Conservation (phyloP, 768 basidiomycete genomes). For the Phaeotremella skinneri region DNA sequence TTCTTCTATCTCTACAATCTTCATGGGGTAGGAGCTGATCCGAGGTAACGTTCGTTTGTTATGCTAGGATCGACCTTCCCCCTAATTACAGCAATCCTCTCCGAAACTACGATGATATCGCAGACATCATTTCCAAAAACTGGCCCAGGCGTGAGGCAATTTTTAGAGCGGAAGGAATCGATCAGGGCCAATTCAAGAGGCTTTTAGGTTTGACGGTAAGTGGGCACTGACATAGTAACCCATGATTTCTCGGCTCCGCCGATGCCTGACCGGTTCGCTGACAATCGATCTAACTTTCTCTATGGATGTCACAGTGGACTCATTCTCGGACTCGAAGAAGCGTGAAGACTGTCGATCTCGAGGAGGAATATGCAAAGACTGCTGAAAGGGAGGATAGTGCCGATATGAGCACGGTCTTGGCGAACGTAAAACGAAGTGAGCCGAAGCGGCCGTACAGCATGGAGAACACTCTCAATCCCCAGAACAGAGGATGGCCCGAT, state of each 20-base stretch:
- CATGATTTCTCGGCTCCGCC: background rate
- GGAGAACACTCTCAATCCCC: too few species aligned
- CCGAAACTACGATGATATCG: constrained; percentile 37
- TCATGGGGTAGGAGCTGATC: background rate
- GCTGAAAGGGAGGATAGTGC: constrained; percentile 31
- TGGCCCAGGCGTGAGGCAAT: constrained; percentile 45
- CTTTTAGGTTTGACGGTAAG: constrained; percentile 42
- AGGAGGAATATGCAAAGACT: constrained; percentile 38
- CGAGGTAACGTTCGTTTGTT: too few species aligned
- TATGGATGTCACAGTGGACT: constrained; percentile 28
- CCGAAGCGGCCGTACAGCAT: too few species aligned
- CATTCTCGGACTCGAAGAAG: constrained; percentile 37
- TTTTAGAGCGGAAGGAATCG: constrained; percentile 36
- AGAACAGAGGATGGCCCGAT: too few species aligned
- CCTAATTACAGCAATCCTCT: constrained; percentile 32
- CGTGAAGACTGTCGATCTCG: constrained; percentile 38
- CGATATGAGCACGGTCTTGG: constrained; percentile 41
- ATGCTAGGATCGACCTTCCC: constrained; percentile 42
- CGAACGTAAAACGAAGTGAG: constrained; percentile 45
- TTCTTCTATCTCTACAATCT: background rate
- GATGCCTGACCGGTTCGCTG: background rate
- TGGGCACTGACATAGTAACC: background rate
- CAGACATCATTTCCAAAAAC: constrained; percentile 34
- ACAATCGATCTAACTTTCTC: background rate
- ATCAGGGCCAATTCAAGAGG: constrained; percentile 40